phyloP scores from a whole-genome alignment of 192 early-diverging fungal genomes.

The Dissophora globulifera region DNA sequence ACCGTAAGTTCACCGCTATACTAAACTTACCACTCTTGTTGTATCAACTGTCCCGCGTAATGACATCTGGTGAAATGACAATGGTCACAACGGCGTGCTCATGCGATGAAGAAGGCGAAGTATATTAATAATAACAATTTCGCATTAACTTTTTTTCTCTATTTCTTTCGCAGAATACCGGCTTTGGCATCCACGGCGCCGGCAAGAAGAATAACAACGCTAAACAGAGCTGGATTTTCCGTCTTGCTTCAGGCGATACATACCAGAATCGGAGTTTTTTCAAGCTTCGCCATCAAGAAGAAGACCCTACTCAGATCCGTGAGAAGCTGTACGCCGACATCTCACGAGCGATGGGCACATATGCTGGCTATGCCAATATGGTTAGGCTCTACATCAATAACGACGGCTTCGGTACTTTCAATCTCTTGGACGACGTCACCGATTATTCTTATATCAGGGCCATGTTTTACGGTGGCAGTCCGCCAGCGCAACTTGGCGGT shows the following conservation, averaged over 20 bases:
- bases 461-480: slow-evolving; percentile 50
- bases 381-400: slow-evolving; percentile 57
- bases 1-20: slow-evolving; percentile 26
- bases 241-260: slow-evolving; percentile 21
- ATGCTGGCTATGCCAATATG: slow-evolving; percentile 60
- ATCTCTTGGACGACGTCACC: slow-evolving; percentile 57
- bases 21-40: not conserved
- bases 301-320: slow-evolving; percentile 63
- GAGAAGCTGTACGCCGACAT: slow-evolving; percentile 62
- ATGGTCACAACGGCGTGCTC: too few relatives aligned
- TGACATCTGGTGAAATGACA: too few relatives aligned
- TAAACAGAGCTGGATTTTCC: slow-evolving; percentile 61
- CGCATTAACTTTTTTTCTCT: too few relatives aligned
- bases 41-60: too few relatives aligned
- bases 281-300: slow-evolving; percentile 61
- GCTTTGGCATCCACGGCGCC: slow-evolving; percentile 58
- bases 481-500: slow-evolving; percentile 41
- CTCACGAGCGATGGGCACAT: slow-evolving; percentile 51
- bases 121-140: too few relatives aligned
- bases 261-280: slow-evolving; percentile 53
- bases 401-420: slow-evolving; percentile 59
- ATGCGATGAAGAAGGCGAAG: too few relatives aligned
- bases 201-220: slow-evolving; percentile 63
- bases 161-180: slow-evolving; percentile 30
- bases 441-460: slow-evolving; percentile 56